These are phyloP conservation scores for Emmonsia crescens DNA, from an alignment of 2,329 filamentous ascomycete genomes.

Conservation along the genomic window DNA sequence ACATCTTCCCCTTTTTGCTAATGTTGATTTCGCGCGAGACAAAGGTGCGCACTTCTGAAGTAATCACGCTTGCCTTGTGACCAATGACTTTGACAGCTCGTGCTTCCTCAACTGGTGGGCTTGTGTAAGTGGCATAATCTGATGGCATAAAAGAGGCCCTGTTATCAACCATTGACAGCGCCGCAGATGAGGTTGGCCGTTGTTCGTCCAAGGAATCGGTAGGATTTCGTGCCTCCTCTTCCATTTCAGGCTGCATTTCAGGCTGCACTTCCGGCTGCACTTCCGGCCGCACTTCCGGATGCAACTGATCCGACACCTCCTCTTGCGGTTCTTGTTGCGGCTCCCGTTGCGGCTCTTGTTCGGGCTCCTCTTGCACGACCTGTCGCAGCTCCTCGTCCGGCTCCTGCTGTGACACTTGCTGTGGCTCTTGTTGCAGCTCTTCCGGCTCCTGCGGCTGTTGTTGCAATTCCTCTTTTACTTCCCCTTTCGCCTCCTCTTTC, in stretches of 20 bases:
- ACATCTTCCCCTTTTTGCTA: neutral
- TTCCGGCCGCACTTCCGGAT: neutral
- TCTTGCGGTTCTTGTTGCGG: neutral
- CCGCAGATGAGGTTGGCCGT: neutral
- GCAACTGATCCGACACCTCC: neutral
- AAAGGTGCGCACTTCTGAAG: neutral
- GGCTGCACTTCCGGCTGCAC: neutral
- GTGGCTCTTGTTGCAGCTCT: neutral
- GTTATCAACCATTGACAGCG: neutral
- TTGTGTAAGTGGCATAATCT: slow-evolving; percentile 1
- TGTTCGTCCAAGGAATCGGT: neutral
- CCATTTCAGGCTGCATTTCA: neutral
- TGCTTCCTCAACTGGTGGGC: slow-evolving; percentile 1
- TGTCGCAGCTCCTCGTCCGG: too few relatives aligned
- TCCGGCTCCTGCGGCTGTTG: neutral
- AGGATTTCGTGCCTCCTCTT: neutral
- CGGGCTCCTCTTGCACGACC: neutral
- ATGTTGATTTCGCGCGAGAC: neutral
- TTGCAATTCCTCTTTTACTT: neutral
- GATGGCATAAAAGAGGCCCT: neutral
- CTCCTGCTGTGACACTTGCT: neutral
- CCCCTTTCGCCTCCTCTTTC: neutral
- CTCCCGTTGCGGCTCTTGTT: neutral
- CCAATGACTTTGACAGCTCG: neutral
- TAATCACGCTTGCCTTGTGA: slow-evolving; percentile 1